phyloP scores from a whole-genome alignment of 2,329 filamentous ascomycete genomes.

The Trichoderma aggressivum region DNA sequence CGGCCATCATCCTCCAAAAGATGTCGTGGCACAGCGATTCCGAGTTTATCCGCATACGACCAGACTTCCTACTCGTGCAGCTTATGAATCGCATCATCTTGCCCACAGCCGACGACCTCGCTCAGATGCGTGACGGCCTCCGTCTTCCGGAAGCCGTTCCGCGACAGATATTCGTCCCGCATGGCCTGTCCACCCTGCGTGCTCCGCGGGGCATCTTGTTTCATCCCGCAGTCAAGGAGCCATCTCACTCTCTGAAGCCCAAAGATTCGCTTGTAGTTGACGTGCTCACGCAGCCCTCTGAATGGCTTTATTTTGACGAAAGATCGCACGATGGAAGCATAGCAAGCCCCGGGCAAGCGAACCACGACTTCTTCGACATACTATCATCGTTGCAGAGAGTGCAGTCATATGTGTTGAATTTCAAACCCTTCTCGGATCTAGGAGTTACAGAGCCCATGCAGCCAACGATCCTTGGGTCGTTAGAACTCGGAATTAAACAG shows the following conservation, averaged over 20 bases:
- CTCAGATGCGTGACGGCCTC: background rate
- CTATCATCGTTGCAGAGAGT: background rate
- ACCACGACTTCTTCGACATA: background rate
- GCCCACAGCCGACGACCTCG: slow-evolving; percentile 23
- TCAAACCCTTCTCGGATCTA: slow-evolving; percentile 25
- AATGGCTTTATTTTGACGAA: slow-evolving; percentile 27
- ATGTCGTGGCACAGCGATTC: slow-evolving; percentile 29
- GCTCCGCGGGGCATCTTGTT: slow-evolving; percentile 29
- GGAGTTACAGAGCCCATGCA: slow-evolving; percentile 21
- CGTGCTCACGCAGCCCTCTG: slow-evolving; percentile 28
- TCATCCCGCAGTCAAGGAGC: slow-evolving; percentile 19
- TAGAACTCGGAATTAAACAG: slow-evolving; percentile 23
- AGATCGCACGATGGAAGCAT: background rate
- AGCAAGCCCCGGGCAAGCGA: background rate
- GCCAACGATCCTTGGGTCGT: slow-evolving; percentile 24
- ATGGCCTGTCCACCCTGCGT: slow-evolving; percentile 20
- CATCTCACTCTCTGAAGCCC: background rate
- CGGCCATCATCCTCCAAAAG: slow-evolving; percentile 30
- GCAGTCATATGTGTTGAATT: slow-evolving; percentile 29
- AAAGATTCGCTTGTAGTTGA: slow-evolving; percentile 6
- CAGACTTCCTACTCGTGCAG: slow-evolving; percentile 26
- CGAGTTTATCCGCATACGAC: slow-evolving; percentile 28
- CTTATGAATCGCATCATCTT: slow-evolving; percentile 30
- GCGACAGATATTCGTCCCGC: slow-evolving; percentile 27
- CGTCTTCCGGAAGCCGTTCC: background rate